Percentiles rank a stretch among this genome's conserved stretches.
Evolutionary conservation across 495 filamentous ascomycete genomes (phyloP).

Genomic region (Podospora pseudocomata): DNA sequence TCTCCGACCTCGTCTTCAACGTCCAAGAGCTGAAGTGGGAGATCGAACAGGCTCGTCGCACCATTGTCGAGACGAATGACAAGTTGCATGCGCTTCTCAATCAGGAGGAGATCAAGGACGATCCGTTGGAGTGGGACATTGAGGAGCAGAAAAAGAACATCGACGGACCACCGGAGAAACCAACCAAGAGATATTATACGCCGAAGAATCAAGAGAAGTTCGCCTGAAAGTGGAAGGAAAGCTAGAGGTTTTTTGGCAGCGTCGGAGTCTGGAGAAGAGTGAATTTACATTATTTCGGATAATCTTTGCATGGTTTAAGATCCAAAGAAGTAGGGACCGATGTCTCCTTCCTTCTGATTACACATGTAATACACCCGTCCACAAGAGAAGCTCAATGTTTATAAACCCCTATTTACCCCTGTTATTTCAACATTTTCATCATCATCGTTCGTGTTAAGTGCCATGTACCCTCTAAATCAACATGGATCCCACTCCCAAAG

Average conservation of each 20-base stretch:
- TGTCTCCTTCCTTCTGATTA: too few relatives aligned
- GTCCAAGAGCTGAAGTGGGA: background rate
- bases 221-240: background rate
- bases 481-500: background rate
- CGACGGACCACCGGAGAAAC: background rate
- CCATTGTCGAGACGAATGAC: background rate
- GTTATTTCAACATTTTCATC: too few relatives aligned
- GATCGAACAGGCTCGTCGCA: background rate
- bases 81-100: background rate
- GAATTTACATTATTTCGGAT: too few relatives aligned
- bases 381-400: background rate
- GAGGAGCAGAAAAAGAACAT: background rate
- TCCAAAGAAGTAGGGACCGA: too few relatives aligned
- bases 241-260: too few relatives aligned
- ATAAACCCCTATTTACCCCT: background rate
- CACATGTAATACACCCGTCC: too few relatives aligned
- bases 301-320: too few relatives aligned
- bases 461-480: background rate
- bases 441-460: background rate
- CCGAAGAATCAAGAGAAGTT: too few relatives aligned
- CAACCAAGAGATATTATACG: too few relatives aligned
- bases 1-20: background rate
- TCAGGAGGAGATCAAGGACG: background rate
- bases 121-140: background rate
- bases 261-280: too few relatives aligned